Evolutionary conservation across 2,329 filamentous ascomycete genomes (phyloP).

Genomic region (Penicillium sp.): DNA sequence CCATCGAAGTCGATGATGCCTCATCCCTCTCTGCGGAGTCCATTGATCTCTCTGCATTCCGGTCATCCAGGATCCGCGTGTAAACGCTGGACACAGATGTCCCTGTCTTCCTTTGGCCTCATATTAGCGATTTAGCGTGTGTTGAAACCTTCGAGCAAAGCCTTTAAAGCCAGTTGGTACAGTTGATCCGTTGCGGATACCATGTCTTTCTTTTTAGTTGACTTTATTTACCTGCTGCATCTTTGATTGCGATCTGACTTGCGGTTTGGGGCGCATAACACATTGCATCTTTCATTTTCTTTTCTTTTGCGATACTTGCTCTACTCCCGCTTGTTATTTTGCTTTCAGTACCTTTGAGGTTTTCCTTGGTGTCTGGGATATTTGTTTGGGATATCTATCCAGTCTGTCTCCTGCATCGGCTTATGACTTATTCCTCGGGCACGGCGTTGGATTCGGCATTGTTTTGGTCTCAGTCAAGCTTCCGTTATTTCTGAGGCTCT

Average conservation of each 20-base stretch:
- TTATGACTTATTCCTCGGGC: conserved; percentile 19
- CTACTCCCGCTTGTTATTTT: conserved; percentile 11
- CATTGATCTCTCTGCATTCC: conserved; percentile 37
- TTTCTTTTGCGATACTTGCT: neutral
- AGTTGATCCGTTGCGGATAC: conserved; percentile 11
- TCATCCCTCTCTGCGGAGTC: conserved; percentile 35
- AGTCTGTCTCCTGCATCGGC: conserved; percentile 18
- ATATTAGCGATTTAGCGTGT: conserved; percentile 25
- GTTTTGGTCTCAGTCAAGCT: conserved; percentile 5
- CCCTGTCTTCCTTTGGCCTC: neutral
- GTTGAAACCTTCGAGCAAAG: conserved; percentile 19
- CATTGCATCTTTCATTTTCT: conserved; percentile 1
- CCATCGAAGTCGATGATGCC: conserved; percentile 38
- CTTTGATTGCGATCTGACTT: conserved; percentile 1
- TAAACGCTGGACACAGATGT: conserved; percentile 4
- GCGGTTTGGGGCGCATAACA: neutral
- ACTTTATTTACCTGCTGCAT: conserved; percentile 5
- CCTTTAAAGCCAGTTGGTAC: conserved; percentile 12
- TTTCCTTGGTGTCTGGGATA: conserved; percentile 1
- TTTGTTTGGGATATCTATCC: conserved; percentile 8
- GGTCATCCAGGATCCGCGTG: conserved; percentile 26
- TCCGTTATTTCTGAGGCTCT: neutral
- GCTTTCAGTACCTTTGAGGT: conserved; percentile 2
- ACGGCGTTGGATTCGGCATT: conserved; percentile 24
- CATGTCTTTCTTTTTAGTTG: conserved; percentile 10